A percentile compares a stretch with the other conserved stretches of the same genome.
Conservation (phyloP, 2,329 filamentous ascomycete genomes). For the Whalleya microplaca region DNA sequence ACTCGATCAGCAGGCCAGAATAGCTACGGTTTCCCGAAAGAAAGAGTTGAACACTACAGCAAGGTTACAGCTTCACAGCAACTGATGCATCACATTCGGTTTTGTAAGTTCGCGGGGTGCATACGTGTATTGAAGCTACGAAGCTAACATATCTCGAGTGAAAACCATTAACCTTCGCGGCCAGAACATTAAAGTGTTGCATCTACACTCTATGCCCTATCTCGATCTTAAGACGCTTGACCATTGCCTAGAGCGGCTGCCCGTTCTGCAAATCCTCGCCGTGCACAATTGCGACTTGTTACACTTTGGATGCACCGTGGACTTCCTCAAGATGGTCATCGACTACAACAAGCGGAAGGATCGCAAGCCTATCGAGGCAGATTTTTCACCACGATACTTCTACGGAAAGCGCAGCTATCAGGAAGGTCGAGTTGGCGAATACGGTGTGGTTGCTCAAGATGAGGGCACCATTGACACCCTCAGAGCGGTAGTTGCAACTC, state of each 20-base stretch:
- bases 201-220: slow-evolving; percentile 31
- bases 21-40: too few species aligned
- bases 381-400: slow-evolving; percentile 31
- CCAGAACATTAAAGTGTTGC: slow-evolving; percentile 22
- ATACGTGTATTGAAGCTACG: background rate
- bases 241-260: slow-evolving; percentile 22
- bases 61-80: background rate
- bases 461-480: slow-evolving; percentile 18
- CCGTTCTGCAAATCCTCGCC: slow-evolving; percentile 26
- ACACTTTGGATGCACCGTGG: slow-evolving; percentile 26
- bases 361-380: background rate
- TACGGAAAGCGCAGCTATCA: slow-evolving; percentile 10
- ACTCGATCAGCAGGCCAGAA: too few species aligned
- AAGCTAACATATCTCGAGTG: slow-evolving; percentile 14
- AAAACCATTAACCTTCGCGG: slow-evolving; percentile 17
- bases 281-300: slow-evolving; percentile 38
- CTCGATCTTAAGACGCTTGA: slow-evolving; percentile 26
- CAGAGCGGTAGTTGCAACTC: slow-evolving; percentile 16
- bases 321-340: slow-evolving; percentile 24
- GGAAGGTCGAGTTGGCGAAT: slow-evolving; percentile 22
- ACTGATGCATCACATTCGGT: background rate
- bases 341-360: slow-evolving; percentile 12
- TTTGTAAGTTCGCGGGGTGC: slow-evolving; percentile 4
- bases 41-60: background rate
- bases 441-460: slow-evolving; percentile 30